Conservation (phyloP, 1,139 yeast species). For the Petasospora fabianii region DNA sequence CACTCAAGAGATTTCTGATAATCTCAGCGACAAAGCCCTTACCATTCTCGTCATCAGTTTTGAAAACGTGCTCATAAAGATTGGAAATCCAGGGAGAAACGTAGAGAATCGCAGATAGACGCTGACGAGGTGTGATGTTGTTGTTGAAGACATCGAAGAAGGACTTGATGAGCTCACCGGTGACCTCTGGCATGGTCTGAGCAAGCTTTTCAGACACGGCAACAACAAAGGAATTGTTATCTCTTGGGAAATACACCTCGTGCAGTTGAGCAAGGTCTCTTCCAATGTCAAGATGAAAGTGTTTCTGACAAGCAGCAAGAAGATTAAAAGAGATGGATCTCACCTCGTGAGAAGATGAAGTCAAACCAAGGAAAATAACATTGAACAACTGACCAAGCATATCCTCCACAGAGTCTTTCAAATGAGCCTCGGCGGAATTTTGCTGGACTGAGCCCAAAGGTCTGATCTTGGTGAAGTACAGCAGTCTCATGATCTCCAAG, state of each 20-base stretch:
- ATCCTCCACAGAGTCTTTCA: slow-evolving; percentile 25
- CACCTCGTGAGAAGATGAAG: slow-evolving; percentile 55
- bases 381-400: slow-evolving; percentile 58
- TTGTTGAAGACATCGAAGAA: slow-evolving; percentile 54
- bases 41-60: slow-evolving; percentile 53
- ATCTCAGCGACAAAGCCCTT: slow-evolving; percentile 58
- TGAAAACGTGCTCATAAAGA: slow-evolving; percentile 54
- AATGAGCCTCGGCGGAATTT: slow-evolving; percentile 15
- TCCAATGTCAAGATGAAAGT: slow-evolving; percentile 61
- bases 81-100: slow-evolving; percentile 80
- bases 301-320: slow-evolving; percentile 58
- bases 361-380: slow-evolving; percentile 63
- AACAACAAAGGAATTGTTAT: slow-evolving; percentile 61
- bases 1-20: slow-evolving; percentile 58
- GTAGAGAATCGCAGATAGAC: slow-evolving; percentile 30
- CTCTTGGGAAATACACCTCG: slow-evolving; percentile 70
- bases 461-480: slow-evolving; percentile 53
- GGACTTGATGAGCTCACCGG: slow-evolving; percentile 59
- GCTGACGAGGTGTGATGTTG: slow-evolving; percentile 33
- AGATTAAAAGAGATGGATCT: slow-evolving; percentile 63
- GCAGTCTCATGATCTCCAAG: slow-evolving; percentile 63
- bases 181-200: slow-evolving; percentile 51
- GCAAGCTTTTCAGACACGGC: slow-evolving; percentile 60
- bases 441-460: slow-evolving; percentile 20
- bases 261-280: slow-evolving; percentile 53